Evolutionary conservation across 176 grass and related monocot genomes (phyloP).

Genomic region (Bolboschoenus planiculmis): DNA sequence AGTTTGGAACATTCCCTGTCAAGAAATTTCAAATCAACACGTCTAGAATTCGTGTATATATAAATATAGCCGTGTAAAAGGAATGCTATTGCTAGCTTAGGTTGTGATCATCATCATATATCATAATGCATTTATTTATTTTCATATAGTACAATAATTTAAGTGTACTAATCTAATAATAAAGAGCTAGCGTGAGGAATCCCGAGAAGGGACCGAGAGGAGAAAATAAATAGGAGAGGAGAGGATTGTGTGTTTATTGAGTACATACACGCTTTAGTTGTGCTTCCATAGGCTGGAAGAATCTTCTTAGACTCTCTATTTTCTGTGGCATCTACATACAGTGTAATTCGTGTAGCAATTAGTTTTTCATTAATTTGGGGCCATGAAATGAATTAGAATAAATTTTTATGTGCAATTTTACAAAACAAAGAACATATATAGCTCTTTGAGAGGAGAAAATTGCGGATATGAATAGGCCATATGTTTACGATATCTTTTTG

Average conservation of each 20-base stretch:
- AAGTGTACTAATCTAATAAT: background rate
- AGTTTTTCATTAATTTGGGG: background rate
- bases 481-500: no score
- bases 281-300: slow-evolving; percentile 12
- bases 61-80: background rate
- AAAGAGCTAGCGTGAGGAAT: background rate
- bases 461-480: no score
- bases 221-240: background rate
- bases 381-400: no score
- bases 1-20: background rate
- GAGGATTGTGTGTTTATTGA: background rate
- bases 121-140: background rate
- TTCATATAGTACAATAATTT: background rate
- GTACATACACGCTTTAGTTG: background rate
- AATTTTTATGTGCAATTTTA: no score
- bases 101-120: background rate
- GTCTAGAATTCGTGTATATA: background rate
- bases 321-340: background rate
- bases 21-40: background rate
- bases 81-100: background rate
- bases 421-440: no score
- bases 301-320: background rate
- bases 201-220: background rate
- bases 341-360: background rate
- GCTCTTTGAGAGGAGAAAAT: no score